These are phyloP conservation scores for Phytophthora uliginosa DNA, from an alignment of 352 stramenopile genomes.

Conservation along the genomic window DNA sequence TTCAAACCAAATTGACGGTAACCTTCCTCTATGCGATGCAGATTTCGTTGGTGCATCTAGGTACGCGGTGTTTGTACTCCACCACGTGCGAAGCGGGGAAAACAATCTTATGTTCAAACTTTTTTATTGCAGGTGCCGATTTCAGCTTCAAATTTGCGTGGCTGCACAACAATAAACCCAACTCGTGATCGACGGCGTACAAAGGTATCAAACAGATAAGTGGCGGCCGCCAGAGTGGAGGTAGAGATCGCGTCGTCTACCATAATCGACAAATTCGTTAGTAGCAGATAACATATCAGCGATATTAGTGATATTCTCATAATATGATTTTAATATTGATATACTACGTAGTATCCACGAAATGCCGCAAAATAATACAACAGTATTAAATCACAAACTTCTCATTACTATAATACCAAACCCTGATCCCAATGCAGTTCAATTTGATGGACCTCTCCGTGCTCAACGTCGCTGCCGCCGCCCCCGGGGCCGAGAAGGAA, in stretches of 20 bases:
- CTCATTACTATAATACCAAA: no score
- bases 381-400: no score
- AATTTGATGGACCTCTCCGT: slow-evolving; percentile 40
- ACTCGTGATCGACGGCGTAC: background rate
- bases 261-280: no score
- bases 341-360: no score
- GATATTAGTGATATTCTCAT: no score
- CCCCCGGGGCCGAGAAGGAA: slow-evolving; percentile 21
- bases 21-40: slow-evolving; percentile 41
- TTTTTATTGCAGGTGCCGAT: slow-evolving; percentile 13
- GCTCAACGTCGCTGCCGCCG: slow-evolving; percentile 54
- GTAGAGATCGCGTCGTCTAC: background rate
- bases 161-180: slow-evolving; percentile 2
- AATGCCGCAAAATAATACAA: no score
- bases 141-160: slow-evolving; percentile 34
- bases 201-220: no score
- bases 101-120: background rate
- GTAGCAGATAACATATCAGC: no score
- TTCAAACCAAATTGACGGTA: slow-evolving; percentile 36
- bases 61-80: background rate
- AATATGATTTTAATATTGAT: no score
- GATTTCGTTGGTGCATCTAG: slow-evolving; percentile 32
- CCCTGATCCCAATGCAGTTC: background rate
- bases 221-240: no score
- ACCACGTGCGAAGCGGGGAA: background rate